Base-by-base conservation (phyloP, 106 monocot species). In the Cymbidium sinense region DNA sequence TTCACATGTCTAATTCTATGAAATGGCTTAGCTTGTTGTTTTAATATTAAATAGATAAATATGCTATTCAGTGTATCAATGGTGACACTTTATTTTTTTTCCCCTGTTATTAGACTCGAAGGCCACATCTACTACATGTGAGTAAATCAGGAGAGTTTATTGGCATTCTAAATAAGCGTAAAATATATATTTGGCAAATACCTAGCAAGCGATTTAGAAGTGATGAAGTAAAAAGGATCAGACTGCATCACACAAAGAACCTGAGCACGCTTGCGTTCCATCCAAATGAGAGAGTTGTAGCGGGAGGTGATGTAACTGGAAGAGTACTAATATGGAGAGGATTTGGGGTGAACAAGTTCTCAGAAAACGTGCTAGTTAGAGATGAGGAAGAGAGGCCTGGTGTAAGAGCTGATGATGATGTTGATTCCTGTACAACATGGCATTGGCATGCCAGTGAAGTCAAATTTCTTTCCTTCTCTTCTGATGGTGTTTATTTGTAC, bases 221-320 rank as follows among this genome's bases (percentile, higher is more conserved):
- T 65, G 89, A 85, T 17, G 82, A 85, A 2, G 82, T 99, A 50
- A 92, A 83, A 75, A 95, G 86, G 83, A 82, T 99, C 43, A 99
- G 88, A 82, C 76, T 99, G 86, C 90, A 90, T 79, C 99, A 99
- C 73, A 93, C 99, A 17, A 94, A 92, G 76, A 87, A 81, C 9
- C 33, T 99, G 44, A 90, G 50, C 79, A 70, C 80, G 51, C 78
- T 99, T 67, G 99, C 99, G 50, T 95, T 99, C 79, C 99, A 99
- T 85, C 99, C 99, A 52, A 89, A 65, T 39, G 84, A 89, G 76
- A 92, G 88, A 83, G 88, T 89, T 33, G 83, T 99, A 33, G 99
- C 99, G 77, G 92, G 88, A 76, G 99, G 99, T 82, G 99, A 99
- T 85, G 84, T 84, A 73, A 90, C 99, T 10, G 99, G 98, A 31